A percentile compares a stretch with the other conserved stretches of the same genome.
Conservation (phyloP, 768 basidiomycete species). For the Kwoniella bestiolae region DNA sequence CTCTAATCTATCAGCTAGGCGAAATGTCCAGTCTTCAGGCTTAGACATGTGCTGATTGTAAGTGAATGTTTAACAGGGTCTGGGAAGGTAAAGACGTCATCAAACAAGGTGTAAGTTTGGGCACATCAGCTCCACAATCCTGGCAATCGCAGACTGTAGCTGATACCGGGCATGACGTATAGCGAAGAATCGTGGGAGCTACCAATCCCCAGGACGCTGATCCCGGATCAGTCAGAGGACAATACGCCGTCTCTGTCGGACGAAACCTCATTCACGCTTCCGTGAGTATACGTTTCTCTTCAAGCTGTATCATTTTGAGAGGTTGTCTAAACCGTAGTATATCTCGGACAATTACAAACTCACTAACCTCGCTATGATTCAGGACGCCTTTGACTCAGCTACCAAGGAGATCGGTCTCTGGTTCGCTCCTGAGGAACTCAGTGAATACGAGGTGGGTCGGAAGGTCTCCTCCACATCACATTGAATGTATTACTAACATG, state of each 20-base stretch:
- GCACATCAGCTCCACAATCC: background rate
- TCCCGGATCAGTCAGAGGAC: slow-evolving; percentile 49
- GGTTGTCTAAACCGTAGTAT: too few relatives aligned
- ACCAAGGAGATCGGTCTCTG: slow-evolving; percentile 55
- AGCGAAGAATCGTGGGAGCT: slow-evolving; percentile 53
- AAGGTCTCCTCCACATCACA: background rate
- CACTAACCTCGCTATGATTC: background rate
- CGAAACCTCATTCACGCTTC: slow-evolving; percentile 55
- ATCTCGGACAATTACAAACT: background rate
- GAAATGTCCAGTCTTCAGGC: too few relatives aligned
- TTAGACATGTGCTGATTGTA: slow-evolving; percentile 7
- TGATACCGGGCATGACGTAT: background rate
- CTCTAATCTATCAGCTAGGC: too few relatives aligned
- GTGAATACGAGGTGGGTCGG: slow-evolving; percentile 44
- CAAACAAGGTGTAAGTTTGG: slow-evolving; percentile 50
- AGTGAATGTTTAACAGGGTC: slow-evolving; percentile 28
- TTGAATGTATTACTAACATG: too few relatives aligned
- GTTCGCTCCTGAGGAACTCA: slow-evolving; percentile 48
- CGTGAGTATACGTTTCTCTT: slow-evolving; percentile 17
- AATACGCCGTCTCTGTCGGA: slow-evolving; percentile 54
- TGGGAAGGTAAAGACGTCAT: slow-evolving; percentile 56
- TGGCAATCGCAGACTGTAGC: background rate
- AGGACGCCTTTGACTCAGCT: slow-evolving; percentile 53
- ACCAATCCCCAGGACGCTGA: slow-evolving; percentile 53
- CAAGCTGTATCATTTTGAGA: too few relatives aligned